phyloP scores from a whole-genome alignment of 2,329 filamentous ascomycete species.

The Alternaria sp. region DNA sequence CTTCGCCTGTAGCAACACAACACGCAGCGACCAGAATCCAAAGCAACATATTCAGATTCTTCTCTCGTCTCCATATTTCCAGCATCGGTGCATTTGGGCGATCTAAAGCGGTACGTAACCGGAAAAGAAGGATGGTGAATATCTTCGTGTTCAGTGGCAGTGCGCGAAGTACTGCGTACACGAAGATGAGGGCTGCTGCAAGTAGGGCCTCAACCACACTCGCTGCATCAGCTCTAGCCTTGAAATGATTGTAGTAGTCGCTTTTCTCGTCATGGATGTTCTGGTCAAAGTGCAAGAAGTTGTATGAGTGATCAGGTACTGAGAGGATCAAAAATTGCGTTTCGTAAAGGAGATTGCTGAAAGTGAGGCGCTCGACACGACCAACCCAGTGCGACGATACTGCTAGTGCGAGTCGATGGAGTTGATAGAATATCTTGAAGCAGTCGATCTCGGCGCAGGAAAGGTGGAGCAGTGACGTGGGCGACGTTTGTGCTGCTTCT shows the following conservation, averaged over 20 bases:
- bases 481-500: slow-evolving; percentile 29
- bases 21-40: slow-evolving; percentile 31
- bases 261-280: neutral
- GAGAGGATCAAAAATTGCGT: slow-evolving; percentile 27
- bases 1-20: slow-evolving; percentile 10
- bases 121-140: slow-evolving; percentile 9
- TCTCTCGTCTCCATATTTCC: slow-evolving; percentile 19
- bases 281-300: slow-evolving; percentile 22
- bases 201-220: slow-evolving; percentile 23
- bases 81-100: neutral
- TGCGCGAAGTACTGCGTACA: slow-evolving; percentile 29
- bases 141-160: slow-evolving; percentile 29
- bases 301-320: slow-evolving; percentile 25
- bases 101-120: slow-evolving; percentile 1
- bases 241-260: neutral
- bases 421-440: slow-evolving; percentile 36
- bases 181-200: slow-evolving; percentile 30
- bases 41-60: slow-evolving; percentile 27
- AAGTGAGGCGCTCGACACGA: slow-evolving; percentile 16
- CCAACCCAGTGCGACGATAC: slow-evolving; percentile 22
- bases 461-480: slow-evolving; percentile 31
- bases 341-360: slow-evolving; percentile 34
- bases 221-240: slow-evolving; percentile 21
- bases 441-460: slow-evolving; percentile 25
- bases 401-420: slow-evolving; percentile 32